A percentile compares a stretch with the other conserved stretches of the same genome.
These are phyloP conservation scores for Leccinum obscurum DNA, from an alignment of 768 basidiomycete species.

Conservation along the genomic window DNA sequence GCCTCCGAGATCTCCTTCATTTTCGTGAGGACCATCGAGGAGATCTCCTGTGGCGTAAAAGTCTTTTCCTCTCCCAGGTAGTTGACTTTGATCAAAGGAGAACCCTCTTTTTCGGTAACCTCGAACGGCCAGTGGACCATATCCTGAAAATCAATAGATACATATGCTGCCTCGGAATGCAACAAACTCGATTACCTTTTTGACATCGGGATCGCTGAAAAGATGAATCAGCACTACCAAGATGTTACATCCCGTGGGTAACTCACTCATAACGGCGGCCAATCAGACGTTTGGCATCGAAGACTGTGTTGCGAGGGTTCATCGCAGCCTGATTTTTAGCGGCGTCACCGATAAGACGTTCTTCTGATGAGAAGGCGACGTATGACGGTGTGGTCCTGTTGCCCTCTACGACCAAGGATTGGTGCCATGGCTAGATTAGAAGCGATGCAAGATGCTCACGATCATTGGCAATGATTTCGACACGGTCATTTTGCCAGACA, in stretches of 20 bases:
- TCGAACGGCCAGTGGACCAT: constrained; percentile 98
- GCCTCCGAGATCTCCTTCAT: constrained; percentile 99
- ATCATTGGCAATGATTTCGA: constrained; percentile 98
- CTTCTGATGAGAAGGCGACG: constrained; percentile 95
- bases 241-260: background rate
- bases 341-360: constrained; percentile 98
- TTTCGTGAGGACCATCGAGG: constrained; percentile 99
- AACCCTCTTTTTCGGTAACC: constrained; percentile 95
- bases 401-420: constrained; percentile 61
- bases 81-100: constrained; percentile 93
- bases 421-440: background rate
- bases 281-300: constrained; percentile 98
- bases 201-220: constrained; percentile 87
- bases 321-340: constrained; percentile 99
- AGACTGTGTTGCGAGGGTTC: constrained; percentile 99
- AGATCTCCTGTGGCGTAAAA: constrained; percentile 98
- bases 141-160: constrained; percentile 52
- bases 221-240: constrained; percentile 6
- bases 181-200: constrained; percentile 52
- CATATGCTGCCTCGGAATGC: background rate
- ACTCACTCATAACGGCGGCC: constrained; percentile 93
- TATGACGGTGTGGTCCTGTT: constrained; percentile 99
- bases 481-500: constrained; percentile 99
- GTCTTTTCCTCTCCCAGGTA: constrained; percentile 95
- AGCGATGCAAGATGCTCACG: constrained; percentile 50